These are phyloP conservation scores for Helianthus tuberosus DNA, from an alignment of 129 eudicot genomes.

Conservation along the genomic window DNA sequence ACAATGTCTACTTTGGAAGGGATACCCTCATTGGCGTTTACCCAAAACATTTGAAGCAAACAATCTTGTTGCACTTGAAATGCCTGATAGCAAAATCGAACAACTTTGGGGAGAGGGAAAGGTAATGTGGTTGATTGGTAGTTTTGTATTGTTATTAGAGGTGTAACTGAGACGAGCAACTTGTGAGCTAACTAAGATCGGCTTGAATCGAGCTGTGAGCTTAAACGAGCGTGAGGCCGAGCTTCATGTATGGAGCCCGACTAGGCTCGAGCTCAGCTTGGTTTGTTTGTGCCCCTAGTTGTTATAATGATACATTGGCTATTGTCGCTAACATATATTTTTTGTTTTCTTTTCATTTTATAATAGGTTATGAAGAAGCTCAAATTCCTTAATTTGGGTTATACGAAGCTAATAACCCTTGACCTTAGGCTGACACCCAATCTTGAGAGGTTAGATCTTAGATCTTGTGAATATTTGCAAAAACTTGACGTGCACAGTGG, in stretches of 20 bases:
- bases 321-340: not conserved
- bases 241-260: too few species aligned
- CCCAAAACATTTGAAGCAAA: not conserved
- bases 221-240: too few species aligned
- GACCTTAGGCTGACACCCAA: not conserved
- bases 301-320: too few species aligned
- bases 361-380: not conserved
- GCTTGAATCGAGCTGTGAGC: too few species aligned
- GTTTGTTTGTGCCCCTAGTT: too few species aligned
- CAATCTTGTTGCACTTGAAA: not conserved
- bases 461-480: not conserved
- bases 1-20: not conserved
- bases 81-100: too few species aligned
- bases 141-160: not conserved
- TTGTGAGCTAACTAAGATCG: too few species aligned
- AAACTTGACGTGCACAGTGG: not conserved
- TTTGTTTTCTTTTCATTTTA: not conserved
- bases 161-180: too few species aligned
- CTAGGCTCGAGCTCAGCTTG: too few species aligned
- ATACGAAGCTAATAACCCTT: not conserved
- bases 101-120: conserved; percentile 6
- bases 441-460: not conserved
- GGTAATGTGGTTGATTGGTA: not conserved
- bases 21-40: not conserved
- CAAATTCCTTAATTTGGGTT: not conserved